Evolutionary conservation across 345 rosid genomes (phyloP), one percentile per base, ranked within the genome.

Genomic region (Tarenaya hassleriana): DNA sequence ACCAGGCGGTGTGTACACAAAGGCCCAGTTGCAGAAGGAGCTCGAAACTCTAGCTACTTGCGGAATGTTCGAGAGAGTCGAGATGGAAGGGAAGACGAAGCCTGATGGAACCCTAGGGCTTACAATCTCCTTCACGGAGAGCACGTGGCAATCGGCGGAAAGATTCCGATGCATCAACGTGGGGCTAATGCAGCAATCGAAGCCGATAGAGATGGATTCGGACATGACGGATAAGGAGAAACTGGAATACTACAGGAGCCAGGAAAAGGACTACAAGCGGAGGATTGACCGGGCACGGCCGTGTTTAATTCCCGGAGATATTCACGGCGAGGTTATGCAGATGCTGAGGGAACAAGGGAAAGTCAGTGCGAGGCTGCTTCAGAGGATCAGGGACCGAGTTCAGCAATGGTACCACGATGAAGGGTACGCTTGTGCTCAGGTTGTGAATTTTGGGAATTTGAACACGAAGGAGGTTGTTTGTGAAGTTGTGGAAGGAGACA

Each of bases 61-160:
- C 20, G 99, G 99, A n/a, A 94, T 88, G 97, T 94, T 88, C 33
- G 97, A 94, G 79, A 94, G 75, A 52, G 95, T 94, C 12, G 99
- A 88, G 16, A 71, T 94, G 77, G 95, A 88, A 50, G 83, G 84
- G 37, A 85, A 77, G 56, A 75, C 99, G 1, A 86, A 82, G 1
- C 82, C 94, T 0, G 97, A 88, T 18, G 97, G 97, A 41, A 88
- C 87, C 17, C 40, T 88, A 57, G 73, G 63, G 3, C 50, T 88
- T 19, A 78, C 80, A 0, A 80, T 88, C 37, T 75, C 88, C 3
- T 94, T 88, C 66, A 67, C 81, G 0, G 99, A 94, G 67, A 83
- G 94, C 66, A 88, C 97, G 0, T 94, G 99, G 97, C 84, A 92
- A 45, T 78, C 84, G 1, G 97, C 98, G 0, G 84, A 88, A 10